Base-by-base conservation (phyloP, 2,329 filamentous ascomycete species). In the Ophiostoma triangulosporum region DNA sequence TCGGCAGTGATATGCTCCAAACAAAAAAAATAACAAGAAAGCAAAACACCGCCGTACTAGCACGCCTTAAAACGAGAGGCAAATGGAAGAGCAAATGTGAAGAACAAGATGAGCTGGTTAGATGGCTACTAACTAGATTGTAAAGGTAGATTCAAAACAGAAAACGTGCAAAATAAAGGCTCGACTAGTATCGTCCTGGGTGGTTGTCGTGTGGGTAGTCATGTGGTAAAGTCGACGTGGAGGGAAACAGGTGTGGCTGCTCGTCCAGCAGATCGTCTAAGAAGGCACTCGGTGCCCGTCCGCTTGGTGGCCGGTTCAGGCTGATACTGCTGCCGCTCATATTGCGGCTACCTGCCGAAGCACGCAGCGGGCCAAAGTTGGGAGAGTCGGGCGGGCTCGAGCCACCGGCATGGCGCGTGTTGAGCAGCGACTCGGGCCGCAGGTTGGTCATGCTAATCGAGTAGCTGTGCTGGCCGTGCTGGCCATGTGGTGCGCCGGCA, bases 241-340 rank as follows among this genome's bases (percentile, higher is more conserved):
- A 71, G 11, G 76, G 75, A 52, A 78, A 70, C 59, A 69, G 66
- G 35, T 70, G 70, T 6, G 74, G 72, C 62, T 89, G 83, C 58
- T 86, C 86, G 63, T 89, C 88, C 57, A 96, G 84, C 50, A 97
- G 69, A 65, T 96, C 89, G 56, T 97, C 90, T 36, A 97, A 73
- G 65, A 89, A 95, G 17, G 88, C 87, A 65, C 88, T 95, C 0
- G 91, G 91, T 15, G 89, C 85, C 54, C 90, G 76, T 54, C 81
- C 81, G 52, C 80, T 83, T 14, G 80, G 74, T 3, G 83, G 76
- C 54, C 78, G 74, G 57, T 76, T 80, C 55, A 84, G 73, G 60
- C 81, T 84, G 57, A 90, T 64, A 4, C 81, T 83, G 64, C 83
- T 89, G 43, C 76, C 72, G 65, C 80, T 84, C 50, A 75, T 63